A percentile compares a stretch with the other conserved stretches of the same genome.
phyloP scores from a whole-genome alignment of 2,329 filamentous ascomycete genomes.

The Acephala macrosclerotiorum region DNA sequence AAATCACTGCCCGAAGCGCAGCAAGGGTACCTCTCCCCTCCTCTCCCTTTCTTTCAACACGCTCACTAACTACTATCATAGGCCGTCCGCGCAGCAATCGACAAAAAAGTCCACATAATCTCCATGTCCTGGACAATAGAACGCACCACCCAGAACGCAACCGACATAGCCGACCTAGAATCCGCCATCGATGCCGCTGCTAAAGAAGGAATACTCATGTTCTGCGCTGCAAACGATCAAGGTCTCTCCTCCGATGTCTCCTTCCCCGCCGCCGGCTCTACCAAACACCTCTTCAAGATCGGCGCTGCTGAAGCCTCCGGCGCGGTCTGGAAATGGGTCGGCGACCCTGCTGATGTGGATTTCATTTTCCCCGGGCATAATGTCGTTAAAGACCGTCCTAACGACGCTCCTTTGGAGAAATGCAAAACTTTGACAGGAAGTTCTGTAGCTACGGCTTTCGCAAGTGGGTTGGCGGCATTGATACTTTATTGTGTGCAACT shows the following conservation, averaged over 20 bases:
- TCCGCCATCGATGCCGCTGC: conserved; percentile 42
- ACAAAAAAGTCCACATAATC: conserved; percentile 46
- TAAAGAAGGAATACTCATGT: conserved; percentile 46
- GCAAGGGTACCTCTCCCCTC: conserved; percentile 34
- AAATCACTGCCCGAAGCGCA: conserved; percentile 40
- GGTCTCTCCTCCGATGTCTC: conserved; percentile 27
- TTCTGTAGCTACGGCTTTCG: no score
- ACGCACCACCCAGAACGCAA: conserved; percentile 15
- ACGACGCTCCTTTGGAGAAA: no score
- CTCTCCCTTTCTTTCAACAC: not conserved
- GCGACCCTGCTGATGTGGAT: conserved; percentile 37
- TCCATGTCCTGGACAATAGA: conserved; percentile 50
- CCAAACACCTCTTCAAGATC: conserved; percentile 36
- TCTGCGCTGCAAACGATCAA: conserved; percentile 48
- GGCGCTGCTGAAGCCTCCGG: conserved; percentile 37
- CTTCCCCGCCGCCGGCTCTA: conserved; percentile 37
- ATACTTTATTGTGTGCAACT: no score
- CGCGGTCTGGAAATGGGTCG: conserved; percentile 31
- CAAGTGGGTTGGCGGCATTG: no score
- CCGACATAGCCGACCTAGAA: conserved; percentile 37
- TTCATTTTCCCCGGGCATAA: conserved; percentile 40
- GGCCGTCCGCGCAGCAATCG: conserved; percentile 44
- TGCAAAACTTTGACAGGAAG: no score
- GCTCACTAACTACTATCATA: conserved; percentile 25
- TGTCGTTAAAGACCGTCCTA: conserved; percentile 23